Evolutionary conservation across 2,329 filamentous ascomycete species (phyloP), one percentile per base, ranked within the genome.

Genomic region (Cadophora malorum): DNA sequence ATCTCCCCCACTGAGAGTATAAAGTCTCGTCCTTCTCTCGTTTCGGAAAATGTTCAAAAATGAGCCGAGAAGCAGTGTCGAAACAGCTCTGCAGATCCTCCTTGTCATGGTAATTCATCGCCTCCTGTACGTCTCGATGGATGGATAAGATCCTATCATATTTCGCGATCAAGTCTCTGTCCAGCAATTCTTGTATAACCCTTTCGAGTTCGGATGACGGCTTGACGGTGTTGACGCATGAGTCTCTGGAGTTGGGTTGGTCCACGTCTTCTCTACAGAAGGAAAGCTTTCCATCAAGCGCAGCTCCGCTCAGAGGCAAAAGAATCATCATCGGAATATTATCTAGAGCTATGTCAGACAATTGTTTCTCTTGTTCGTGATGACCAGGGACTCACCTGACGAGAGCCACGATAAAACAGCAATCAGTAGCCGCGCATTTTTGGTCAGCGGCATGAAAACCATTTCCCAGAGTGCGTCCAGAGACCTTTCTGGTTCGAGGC

Each of bases 121-220:
- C 72, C 56, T 74, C 72, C 55, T 74, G 73, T 3, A 74, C 70
- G 0, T 66, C 71, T 50, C 73, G 69, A 66, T 74, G 71, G 7
- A 63, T 69, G 16, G 35, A 69, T 1, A 71, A 19, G 7, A 50
- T 58, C 49, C 72, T 47, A 1, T 63, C 65, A 38, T 73, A 71
- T 49, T 68, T 49, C 12, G 63, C 72, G 62, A 74, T 70, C 16
- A 74, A 49, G 33, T 69, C 68, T n/a, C 64, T 35, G 0, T 67
- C 10, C 2, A 73, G 52, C 49, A 45, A 45, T n/a, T n/a, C n/a
- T n/a, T n/a, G n/a, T n/a, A n/a, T n/a, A n/a, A n/a, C n/a, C n/a
- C n/a, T n/a, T n/a, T n/a, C n/a, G n/a, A n/a, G n/a, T n/a, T n/a
- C n/a, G n/a, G n/a, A n/a, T n/a, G n/a, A n/a, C n/a, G n/a, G n/a